These are phyloP conservation scores for Teunomyces lycoperdinae DNA, from an alignment of 805 yeast species.

Conservation along the genomic window DNA sequence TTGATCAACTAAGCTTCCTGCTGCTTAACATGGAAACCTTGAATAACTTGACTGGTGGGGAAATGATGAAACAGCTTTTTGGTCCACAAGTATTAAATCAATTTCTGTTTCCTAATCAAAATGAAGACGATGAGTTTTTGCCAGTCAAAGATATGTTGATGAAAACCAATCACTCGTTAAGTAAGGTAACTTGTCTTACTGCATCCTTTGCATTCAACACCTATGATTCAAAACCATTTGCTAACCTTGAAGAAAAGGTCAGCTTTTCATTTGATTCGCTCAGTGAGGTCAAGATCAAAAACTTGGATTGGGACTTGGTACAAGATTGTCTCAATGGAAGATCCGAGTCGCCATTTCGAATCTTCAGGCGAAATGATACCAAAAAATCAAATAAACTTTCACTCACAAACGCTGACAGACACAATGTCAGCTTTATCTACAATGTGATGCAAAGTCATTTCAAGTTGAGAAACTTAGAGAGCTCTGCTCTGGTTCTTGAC, in stretches of 20 bases:
- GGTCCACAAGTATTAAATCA: constrained; percentile 10
- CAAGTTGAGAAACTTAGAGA: constrained; percentile 27
- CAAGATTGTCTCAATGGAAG: constrained; percentile 29
- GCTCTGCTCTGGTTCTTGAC: constrained; percentile 19
- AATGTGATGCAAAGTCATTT: constrained; percentile 31
- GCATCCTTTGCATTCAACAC: constrained; percentile 34
- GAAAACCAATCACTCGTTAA: background rate
- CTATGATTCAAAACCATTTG: constrained; percentile 32
- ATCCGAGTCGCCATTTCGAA: constrained; percentile 19
- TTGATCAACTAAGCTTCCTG: constrained; percentile 9
- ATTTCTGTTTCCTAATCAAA: constrained; percentile 18
- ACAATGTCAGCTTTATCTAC: constrained; percentile 30
- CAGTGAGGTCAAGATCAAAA: constrained; percentile 19
- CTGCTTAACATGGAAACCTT: constrained; percentile 10
- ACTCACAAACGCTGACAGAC: constrained; percentile 18
- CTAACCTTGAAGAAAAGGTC: constrained; percentile 19
- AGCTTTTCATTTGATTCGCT: constrained; percentile 29
- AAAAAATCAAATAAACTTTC: constrained; percentile 2
- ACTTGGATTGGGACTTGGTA: constrained; percentile 18
- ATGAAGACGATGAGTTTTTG: constrained; percentile 8
- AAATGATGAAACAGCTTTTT: constrained; percentile 12
- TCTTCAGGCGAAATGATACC: constrained; percentile 12
- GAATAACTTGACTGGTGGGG: constrained; percentile 9
- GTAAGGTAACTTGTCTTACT: constrained; percentile 30
- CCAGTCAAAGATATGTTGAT: constrained; percentile 14